phyloP scores from a whole-genome alignment of 1,284 basidiomycete genomes.

The Sanguinoderma infundibulare region DNA sequence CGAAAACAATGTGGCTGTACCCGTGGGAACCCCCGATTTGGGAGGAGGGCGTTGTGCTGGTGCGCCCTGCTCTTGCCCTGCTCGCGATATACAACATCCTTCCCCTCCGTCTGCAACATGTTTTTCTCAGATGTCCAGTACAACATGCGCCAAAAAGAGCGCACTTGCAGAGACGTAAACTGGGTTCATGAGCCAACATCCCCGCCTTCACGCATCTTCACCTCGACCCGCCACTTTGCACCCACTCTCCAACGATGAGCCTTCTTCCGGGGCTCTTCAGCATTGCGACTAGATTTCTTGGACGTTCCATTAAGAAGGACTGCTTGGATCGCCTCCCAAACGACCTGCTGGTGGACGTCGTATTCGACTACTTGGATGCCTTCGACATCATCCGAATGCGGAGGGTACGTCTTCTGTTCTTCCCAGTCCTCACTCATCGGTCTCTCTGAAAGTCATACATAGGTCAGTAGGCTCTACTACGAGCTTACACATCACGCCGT shows the following conservation, averaged over 20 bases:
- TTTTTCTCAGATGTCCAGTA: not conserved
- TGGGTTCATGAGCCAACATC: too few species aligned
- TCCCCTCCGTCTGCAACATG: not conserved
- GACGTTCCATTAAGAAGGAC: not conserved
- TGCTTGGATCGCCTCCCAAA: constrained; percentile 23
- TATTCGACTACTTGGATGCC: constrained; percentile 23
- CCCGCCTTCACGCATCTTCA: not conserved
- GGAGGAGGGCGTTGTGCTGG: not conserved
- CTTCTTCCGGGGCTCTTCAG: constrained; percentile 1
- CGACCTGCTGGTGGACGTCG: constrained; percentile 24
- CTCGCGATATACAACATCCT: not conserved
- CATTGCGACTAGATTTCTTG: constrained; percentile 5
- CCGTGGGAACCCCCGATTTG: not conserved
- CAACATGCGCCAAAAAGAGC: not conserved
- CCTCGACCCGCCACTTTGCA: not conserved
- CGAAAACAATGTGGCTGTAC: not conserved
- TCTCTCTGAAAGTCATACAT: not conserved
- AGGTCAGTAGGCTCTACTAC: constrained; percentile 28
- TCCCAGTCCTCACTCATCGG: not conserved
- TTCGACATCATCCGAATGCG: constrained; percentile 25
- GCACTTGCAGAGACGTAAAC: not conserved
- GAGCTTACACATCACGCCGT: constrained; percentile 56
- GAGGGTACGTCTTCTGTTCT: constrained; percentile 15
- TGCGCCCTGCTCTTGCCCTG: not conserved
- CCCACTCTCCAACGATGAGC: not conserved